Evolutionary conservation across 1,284 basidiomycete species (phyloP), one percentile per base, ranked within the genome.

Genomic region (Microbotryomycetes sp.): DNA sequence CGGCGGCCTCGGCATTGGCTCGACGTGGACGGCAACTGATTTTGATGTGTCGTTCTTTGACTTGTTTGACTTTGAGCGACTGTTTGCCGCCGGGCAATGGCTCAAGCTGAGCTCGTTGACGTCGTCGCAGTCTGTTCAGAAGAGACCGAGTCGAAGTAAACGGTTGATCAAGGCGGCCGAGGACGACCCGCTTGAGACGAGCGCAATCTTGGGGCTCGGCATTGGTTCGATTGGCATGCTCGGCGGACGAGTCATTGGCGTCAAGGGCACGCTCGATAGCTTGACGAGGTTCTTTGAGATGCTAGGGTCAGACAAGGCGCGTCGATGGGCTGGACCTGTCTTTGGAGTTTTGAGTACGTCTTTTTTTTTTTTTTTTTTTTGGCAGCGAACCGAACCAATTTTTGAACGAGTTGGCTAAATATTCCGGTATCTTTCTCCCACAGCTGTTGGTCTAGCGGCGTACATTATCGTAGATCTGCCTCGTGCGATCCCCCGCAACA

Each of bases 381-480:
- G 21, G 16, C 31, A 24, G 7, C n/a, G n/a, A n/a, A n/a, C n/a
- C n/a, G n/a, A n/a, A n/a, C n/a, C n/a, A n/a, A n/a, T n/a, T n/a
- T n/a, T n/a, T n/a, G n/a, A n/a, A n/a, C n/a, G n/a, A n/a, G n/a
- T n/a, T n/a, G n/a, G n/a, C n/a, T 41, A 41, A 11, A 41, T 18
- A 41, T 41, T 41, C 35, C 35, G 9, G 35, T 41, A 18, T 41
- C 15, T 4, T 11, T 6, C 21, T 6, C 16, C 35, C n/a, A 57
- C 72, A 57, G 82, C 85, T 18, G 78, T 89, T 57, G 91, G 91
- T 16, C 78, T 87, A 16, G 83, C 86, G 3, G 86, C 83, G 1
- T 97, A 94, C 78, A 79, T 96, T 64, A 80, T 97, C 57, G 78
- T 89, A 69, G 93, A 97, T 73, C 81, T 98, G 27, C 96, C 96